phyloP scores from a whole-genome alignment of 2,329 filamentous ascomycete genomes.

The Teratosphaeria epicoccoides region DNA sequence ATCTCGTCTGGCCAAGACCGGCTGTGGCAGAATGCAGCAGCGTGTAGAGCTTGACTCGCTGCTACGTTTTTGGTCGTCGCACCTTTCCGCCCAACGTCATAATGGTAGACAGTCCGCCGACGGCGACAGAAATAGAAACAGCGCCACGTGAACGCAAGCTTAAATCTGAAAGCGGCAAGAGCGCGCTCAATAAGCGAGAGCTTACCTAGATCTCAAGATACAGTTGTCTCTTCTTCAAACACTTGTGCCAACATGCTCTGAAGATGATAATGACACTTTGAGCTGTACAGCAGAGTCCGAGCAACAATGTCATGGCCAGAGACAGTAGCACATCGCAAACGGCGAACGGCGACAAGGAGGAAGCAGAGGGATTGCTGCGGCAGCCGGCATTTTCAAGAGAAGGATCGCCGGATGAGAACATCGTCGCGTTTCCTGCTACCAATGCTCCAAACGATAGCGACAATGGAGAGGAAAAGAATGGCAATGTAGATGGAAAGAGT shows the following conservation, averaged over 20 bases:
- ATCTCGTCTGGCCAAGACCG: too few relatives aligned
- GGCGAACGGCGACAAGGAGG: slow-evolving; percentile 14
- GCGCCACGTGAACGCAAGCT: not conserved
- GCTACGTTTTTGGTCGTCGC: too few relatives aligned
- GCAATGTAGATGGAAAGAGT: slow-evolving; percentile 12
- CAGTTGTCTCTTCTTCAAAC: not conserved
- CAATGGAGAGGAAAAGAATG: slow-evolving; percentile 1
- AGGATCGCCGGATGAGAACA: slow-evolving; percentile 17
- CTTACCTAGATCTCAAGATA: not conserved
- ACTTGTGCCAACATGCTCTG: not conserved
- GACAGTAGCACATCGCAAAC: slow-evolving; percentile 19
- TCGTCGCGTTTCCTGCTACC: slow-evolving; percentile 10
- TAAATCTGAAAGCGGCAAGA: not conserved
- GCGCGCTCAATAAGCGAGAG: not conserved
- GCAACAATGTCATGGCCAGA: slow-evolving; percentile 28
- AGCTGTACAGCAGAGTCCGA: not conserved
- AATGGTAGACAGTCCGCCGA: too few relatives aligned
- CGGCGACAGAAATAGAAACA: not conserved
- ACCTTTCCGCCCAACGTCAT: too few relatives aligned
- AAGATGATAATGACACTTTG: not conserved
- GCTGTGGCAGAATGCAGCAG: too few relatives aligned
- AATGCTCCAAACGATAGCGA: not conserved
- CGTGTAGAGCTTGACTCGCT: too few relatives aligned
- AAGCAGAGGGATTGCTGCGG: slow-evolving; percentile 22
- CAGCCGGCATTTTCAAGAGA: slow-evolving; percentile 6